Conservation (phyloP, 1,284 basidiomycete genomes). For the Heliocybe sulcata region DNA sequence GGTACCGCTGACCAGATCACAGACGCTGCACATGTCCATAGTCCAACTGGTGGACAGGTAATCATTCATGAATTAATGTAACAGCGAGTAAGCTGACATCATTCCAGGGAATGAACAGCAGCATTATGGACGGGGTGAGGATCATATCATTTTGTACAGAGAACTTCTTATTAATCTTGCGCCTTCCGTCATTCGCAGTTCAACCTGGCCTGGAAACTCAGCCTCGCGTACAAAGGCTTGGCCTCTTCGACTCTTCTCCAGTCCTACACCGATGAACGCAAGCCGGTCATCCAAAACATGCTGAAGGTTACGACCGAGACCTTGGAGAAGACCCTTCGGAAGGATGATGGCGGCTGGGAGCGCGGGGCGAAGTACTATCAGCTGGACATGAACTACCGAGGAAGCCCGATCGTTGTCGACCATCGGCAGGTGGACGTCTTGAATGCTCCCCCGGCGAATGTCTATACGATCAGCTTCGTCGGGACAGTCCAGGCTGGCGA, state of each 20-base stretch:
- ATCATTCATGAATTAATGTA: too few species aligned
- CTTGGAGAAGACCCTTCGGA: slow-evolving; percentile 3
- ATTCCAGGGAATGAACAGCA: slow-evolving; percentile 11
- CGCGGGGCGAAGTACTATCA: slow-evolving; percentile 9
- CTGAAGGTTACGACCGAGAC: slow-evolving; percentile 10
- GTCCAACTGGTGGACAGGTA: slow-evolving; percentile 10
- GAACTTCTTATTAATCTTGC: not conserved
- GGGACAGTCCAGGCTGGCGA: slow-evolving; percentile 9
- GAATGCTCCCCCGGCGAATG: not conserved
- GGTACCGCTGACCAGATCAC: not conserved
- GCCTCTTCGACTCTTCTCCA: slow-evolving; percentile 12
- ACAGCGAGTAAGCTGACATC: too few species aligned
- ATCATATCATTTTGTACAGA: not conserved
- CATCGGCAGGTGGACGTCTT: slow-evolving; percentile 2
- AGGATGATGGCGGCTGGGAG: not conserved
- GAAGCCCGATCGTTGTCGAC: slow-evolving; percentile 13
- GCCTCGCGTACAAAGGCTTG: slow-evolving; percentile 12
- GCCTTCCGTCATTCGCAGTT: slow-evolving; percentile 8
- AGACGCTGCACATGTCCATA: slow-evolving; percentile 13
- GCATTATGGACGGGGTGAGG: slow-evolving; percentile 12
- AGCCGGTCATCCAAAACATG: slow-evolving; percentile 18
- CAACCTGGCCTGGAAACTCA: slow-evolving; percentile 20
- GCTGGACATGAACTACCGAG: slow-evolving; percentile 15
- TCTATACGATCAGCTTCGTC: not conserved
- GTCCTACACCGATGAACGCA: slow-evolving; percentile 16